Conservation (phyloP, 225 moss, liverwort and hornwort species). For the Ulota crispa region DNA sequence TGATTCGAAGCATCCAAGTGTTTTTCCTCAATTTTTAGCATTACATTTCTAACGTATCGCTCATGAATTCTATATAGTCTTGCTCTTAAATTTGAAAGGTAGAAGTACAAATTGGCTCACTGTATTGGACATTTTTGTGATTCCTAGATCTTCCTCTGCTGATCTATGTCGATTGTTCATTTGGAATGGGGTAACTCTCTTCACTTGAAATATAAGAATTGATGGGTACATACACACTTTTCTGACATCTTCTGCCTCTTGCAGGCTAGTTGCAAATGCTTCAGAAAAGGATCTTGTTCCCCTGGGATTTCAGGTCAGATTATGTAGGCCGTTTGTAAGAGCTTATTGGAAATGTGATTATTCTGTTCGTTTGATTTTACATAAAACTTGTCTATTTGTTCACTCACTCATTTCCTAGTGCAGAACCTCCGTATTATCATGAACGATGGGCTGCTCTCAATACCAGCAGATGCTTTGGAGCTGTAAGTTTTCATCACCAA, state of each 20-base stretch:
- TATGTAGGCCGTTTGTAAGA: background rate
- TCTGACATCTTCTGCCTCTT: conserved; percentile 31
- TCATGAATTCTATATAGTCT: background rate
- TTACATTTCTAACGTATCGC: background rate
- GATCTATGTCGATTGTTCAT: conserved; percentile 6
- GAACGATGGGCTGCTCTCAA: conserved; percentile 92
- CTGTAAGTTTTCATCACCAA: conserved; percentile 44
- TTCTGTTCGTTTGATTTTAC: background rate
- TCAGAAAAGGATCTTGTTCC: conserved; percentile 95
- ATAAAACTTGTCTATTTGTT: background rate
- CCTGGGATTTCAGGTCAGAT: conserved; percentile 76
- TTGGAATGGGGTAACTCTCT: background rate
- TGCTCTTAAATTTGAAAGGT: background rate
- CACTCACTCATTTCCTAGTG: conserved; percentile 27
- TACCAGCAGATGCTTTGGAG: conserved; percentile 81
- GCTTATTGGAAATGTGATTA: background rate
- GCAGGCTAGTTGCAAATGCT: conserved; percentile 78
- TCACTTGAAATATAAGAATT: background rate
- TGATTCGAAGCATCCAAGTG: conserved; percentile 9
- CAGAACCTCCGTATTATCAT: conserved; percentile 93
- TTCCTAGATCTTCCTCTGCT: conserved; percentile 3
- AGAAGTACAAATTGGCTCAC: background rate
- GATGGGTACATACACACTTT: background rate
- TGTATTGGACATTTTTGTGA: conserved; percentile 5
- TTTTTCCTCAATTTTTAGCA: background rate